Evolutionary conservation across 306 rosid genomes (phyloP).

Genomic region (Mucuna pruriens): DNA sequence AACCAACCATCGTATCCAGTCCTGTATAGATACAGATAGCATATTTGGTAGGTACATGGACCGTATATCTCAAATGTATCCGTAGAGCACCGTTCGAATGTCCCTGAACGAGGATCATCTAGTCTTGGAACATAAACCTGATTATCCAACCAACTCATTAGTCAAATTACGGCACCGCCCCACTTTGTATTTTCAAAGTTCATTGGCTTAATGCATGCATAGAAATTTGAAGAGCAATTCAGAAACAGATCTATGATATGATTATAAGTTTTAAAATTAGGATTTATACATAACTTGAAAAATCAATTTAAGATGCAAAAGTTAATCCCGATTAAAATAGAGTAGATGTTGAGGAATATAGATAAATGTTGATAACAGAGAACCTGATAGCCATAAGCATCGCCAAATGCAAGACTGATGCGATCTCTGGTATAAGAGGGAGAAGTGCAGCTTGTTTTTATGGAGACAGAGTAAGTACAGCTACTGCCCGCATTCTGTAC

Average conservation of each 20-base stretch:
- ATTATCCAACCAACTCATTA: not conserved
- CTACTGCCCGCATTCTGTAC: slow-evolving; percentile 52
- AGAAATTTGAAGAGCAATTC: not conserved
- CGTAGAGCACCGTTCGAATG: slow-evolving; percentile 84
- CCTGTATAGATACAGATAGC: slow-evolving; percentile 73
- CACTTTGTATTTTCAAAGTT: not conserved
- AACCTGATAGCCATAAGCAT: slow-evolving; percentile 92
- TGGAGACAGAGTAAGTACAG: slow-evolving; percentile 68
- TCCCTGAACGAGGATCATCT: slow-evolving; percentile 61
- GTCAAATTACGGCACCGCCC: not conserved
- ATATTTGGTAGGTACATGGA: slow-evolving; percentile 71
- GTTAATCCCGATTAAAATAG: too few species aligned
- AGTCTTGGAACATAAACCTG: slow-evolving; percentile 78
- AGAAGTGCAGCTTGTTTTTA: slow-evolving; percentile 80
- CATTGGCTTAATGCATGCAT: not conserved
- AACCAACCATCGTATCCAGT: slow-evolving; percentile 86
- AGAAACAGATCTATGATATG: not conserved
- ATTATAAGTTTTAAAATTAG: too few species aligned
- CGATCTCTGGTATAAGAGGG: slow-evolving; percentile 74
- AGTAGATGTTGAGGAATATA: too few species aligned
- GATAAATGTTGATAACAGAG: too few species aligned
- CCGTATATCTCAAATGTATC: slow-evolving; percentile 75
- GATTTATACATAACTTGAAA: too few species aligned
- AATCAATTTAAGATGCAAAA: too few species aligned
- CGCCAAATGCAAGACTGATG: slow-evolving; percentile 84